Evolutionary conservation across 176 grass and related monocot genomes (phyloP).

Genomic region (Tillandsia leiboldiana): DNA sequence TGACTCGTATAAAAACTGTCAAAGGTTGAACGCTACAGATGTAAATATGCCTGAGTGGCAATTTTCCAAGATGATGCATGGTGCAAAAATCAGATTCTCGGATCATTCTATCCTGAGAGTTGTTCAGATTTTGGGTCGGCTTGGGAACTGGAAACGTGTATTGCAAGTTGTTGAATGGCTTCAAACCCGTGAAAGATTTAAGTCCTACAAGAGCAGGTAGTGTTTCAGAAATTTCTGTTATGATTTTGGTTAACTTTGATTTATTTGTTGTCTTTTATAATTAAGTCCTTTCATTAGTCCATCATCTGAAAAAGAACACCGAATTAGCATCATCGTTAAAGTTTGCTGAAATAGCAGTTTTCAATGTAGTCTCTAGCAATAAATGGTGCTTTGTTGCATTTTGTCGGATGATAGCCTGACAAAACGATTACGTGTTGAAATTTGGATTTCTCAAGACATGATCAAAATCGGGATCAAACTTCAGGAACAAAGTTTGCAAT

Average conservation of each 20-base stretch:
- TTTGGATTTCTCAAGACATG: too few relatives aligned
- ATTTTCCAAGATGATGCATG: conserved; percentile 87
- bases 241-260: neutral
- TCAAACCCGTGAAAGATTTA: conserved; percentile 82
- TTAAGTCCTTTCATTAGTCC: too few relatives aligned
- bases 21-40: conserved; percentile 89
- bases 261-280: neutral
- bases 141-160: conserved; percentile 80
- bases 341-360: too few relatives aligned
- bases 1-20: neutral
- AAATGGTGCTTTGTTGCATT: too few relatives aligned
- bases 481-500: too few relatives aligned
- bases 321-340: too few relatives aligned
- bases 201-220: conserved; percentile 79
- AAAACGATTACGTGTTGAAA: too few relatives aligned
- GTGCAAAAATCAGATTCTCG: conserved; percentile 74
- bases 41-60: conserved; percentile 85
- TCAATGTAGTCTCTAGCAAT: too few relatives aligned
- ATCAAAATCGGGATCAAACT: too few relatives aligned
- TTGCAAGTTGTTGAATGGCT: conserved; percentile 96
- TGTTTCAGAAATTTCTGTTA: neutral
- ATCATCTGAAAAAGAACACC: too few relatives aligned
- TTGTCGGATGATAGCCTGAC: too few relatives aligned
- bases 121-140: conserved; percentile 71
- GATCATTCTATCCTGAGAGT: conserved; percentile 79